A percentile compares a stretch with the other conserved stretches of the same genome.
Evolutionary conservation across 108 stramenopile genomes (phyloP).

Genomic region (Parmales sp.): DNA sequence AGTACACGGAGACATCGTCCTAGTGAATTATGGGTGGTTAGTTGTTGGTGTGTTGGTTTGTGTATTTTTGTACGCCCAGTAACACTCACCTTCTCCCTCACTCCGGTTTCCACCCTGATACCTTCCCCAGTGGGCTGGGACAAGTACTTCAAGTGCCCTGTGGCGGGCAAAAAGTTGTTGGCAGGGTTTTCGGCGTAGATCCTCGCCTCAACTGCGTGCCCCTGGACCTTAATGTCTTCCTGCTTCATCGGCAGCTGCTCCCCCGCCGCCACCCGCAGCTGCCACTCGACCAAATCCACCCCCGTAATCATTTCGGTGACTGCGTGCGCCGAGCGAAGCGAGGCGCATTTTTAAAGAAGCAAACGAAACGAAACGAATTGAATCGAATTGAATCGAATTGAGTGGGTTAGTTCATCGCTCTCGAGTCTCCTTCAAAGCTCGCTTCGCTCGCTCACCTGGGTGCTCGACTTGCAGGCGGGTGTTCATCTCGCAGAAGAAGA

Average conservation of each 20-base stretch:
- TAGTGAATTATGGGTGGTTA: background rate
- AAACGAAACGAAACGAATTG: too few relatives aligned
- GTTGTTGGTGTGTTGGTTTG: background rate
- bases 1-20: conserved; percentile 37
- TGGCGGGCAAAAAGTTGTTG: conserved; percentile 40
- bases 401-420: too few relatives aligned
- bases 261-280: conserved; percentile 54
- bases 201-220: conserved; percentile 52
- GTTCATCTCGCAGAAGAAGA: conserved; percentile 98
- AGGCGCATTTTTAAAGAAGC: too few relatives aligned
- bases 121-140: conserved; percentile 13
- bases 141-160: conserved; percentile 36
- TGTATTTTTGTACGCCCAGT: too few relatives aligned
- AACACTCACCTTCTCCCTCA: conserved; percentile 10
- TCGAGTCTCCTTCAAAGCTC: too few relatives aligned
- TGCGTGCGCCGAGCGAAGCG: conserved; percentile 91
- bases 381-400: too few relatives aligned
- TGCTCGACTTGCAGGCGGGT: conserved; percentile 16
- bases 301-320: conserved; percentile 88
- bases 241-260: conserved; percentile 38
- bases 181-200: conserved; percentile 47
- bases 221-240: conserved; percentile 13
- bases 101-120: background rate
- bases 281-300: conserved; percentile 68
- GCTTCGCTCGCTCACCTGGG: too few relatives aligned